These are phyloP conservation scores for Biancaea sappan DNA, from an alignment of 306 rosid species.

Conservation along the genomic window DNA sequence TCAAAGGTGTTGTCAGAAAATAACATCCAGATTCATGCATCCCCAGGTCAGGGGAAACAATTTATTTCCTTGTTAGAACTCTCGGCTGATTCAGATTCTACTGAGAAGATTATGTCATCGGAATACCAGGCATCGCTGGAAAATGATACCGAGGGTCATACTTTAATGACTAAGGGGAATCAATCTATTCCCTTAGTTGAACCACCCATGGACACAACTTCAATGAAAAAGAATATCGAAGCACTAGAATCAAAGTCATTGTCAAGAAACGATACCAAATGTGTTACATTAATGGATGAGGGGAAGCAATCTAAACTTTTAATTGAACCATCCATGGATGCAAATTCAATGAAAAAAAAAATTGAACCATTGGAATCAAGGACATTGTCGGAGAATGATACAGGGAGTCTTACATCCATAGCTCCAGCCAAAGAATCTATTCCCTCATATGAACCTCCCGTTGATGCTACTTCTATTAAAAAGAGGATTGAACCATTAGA, in stretches of 20 bases:
- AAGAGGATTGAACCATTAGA: constrained; percentile 36
- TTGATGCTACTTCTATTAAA: not conserved
- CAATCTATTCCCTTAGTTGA: not conserved
- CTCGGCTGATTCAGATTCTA: not conserved
- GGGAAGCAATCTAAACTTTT: constrained; percentile 39
- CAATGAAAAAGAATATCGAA: constrained; percentile 23
- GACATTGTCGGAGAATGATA: constrained; percentile 30
- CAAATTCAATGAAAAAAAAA: not conserved
- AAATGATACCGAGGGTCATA: not conserved
- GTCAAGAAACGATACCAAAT: constrained; percentile 36
- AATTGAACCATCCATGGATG: constrained; percentile 8
- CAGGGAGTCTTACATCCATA: constrained; percentile 14
- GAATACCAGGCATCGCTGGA: constrained; percentile 29
- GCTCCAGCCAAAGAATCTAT: constrained; percentile 25
- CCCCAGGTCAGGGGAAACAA: constrained; percentile 16
- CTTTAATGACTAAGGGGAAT: not conserved
- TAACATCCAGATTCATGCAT: constrained; percentile 16
- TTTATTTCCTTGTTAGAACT: constrained; percentile 21
- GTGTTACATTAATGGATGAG: constrained; percentile 29
- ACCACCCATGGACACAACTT: not conserved
- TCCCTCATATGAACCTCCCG: not conserved
- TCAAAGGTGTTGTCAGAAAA: constrained; percentile 32
- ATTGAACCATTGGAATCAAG: constrained; percentile 42
- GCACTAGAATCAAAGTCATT: constrained; percentile 36
- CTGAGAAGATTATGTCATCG: not conserved